phyloP scores from a whole-genome alignment of 352 stramenopile genomes.

The Phytophthora fragariaefolia region DNA sequence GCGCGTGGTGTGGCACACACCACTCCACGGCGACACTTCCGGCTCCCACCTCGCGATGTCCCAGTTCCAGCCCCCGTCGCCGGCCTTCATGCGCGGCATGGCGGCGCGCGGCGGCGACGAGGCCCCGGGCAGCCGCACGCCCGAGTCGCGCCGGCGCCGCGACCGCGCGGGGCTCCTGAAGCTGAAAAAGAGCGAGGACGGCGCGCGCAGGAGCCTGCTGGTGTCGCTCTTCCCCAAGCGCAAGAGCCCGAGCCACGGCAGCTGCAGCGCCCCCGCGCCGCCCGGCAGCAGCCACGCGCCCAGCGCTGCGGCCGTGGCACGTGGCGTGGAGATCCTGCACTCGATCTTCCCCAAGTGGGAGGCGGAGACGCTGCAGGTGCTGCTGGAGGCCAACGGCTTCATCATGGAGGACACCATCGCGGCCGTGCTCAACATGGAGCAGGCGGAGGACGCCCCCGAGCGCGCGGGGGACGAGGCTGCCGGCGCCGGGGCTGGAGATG shows the following conservation, averaged over 20 bases:
- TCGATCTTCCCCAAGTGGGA: slow-evolving; percentile 90
- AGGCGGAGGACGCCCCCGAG: slow-evolving; percentile 37
- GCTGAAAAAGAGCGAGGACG: slow-evolving; percentile 38
- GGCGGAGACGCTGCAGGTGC: slow-evolving; percentile 59
- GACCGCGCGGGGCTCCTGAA: slow-evolving; percentile 33
- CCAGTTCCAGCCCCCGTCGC: slow-evolving; percentile 31
- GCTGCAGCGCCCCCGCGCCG: slow-evolving; percentile 15
- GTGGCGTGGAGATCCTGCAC: slow-evolving; percentile 73
- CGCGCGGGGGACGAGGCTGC: neutral
- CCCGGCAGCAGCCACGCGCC: slow-evolving; percentile 28
- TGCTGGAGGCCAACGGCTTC: slow-evolving; percentile 79
- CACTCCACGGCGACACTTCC: too few species aligned
- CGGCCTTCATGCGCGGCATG: slow-evolving; percentile 21
- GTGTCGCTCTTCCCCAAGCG: slow-evolving; percentile 67
- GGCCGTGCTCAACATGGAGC: slow-evolving; percentile 80
- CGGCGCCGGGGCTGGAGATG: neutral
- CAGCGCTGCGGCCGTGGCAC: slow-evolving; percentile 54
- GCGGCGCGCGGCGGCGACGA: slow-evolving; percentile 9
- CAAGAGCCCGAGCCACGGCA: slow-evolving; percentile 31
- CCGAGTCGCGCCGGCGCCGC: slow-evolving; percentile 11
- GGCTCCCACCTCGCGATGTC: too few species aligned
- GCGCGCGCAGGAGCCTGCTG: slow-evolving; percentile 48
- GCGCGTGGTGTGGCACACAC: too few species aligned
- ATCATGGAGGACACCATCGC: slow-evolving; percentile 87
- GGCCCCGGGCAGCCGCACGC: slow-evolving; percentile 15